Base-by-base conservation (phyloP, 306 rosid species). In the Quercus parvula region DNA sequence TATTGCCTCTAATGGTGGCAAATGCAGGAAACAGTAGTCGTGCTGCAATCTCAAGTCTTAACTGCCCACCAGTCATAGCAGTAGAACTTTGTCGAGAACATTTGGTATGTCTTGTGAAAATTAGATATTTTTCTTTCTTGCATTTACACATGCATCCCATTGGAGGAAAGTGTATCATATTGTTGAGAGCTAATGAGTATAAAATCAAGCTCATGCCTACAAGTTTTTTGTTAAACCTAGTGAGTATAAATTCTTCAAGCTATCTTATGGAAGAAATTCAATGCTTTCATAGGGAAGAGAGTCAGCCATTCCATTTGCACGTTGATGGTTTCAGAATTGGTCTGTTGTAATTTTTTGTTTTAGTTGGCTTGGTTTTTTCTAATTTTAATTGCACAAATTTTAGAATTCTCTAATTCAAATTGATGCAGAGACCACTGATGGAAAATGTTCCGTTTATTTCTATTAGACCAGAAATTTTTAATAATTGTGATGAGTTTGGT, bases 51-150 rank as follows among this genome's bases (percentile, higher is more conserved):
- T 90, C 99, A 56, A 89, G 91, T 72, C 79, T 89, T 74, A 90
- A 92, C 74, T 85, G 82, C 77, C 97, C 97, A 28, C 97, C 97
- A 75, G 85, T 94, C 85, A 18, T 88, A 77, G 97, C 95, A 7
- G 91, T 89, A 52, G 97, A 94, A 86, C 95, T 85, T 80, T 91
- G 97, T 84, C 94, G 97, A 67, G 99, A 94, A 84, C 97, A 85
- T 81, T 74, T 92, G 97, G 99, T 94, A 91, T 71, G 91, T 76
- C 7, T 6, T 33, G n/a, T 79, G 77, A 59, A 59, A 41, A 1
- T 28, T 33, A 69, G 57, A 22, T 76, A 52, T 56, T 19, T 56
- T 14, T 61, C 14, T 33, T 31, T 33, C 71, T 67, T 67, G 51
- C 51, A 67, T 31, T 66, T 66, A 8, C 49, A 30, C 46, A 3